Percentiles rank a stretch among this genome's conserved stretches.
phyloP scores from a whole-genome alignment of 257 asterid genomes.

The Primulina huaijiensis region DNA sequence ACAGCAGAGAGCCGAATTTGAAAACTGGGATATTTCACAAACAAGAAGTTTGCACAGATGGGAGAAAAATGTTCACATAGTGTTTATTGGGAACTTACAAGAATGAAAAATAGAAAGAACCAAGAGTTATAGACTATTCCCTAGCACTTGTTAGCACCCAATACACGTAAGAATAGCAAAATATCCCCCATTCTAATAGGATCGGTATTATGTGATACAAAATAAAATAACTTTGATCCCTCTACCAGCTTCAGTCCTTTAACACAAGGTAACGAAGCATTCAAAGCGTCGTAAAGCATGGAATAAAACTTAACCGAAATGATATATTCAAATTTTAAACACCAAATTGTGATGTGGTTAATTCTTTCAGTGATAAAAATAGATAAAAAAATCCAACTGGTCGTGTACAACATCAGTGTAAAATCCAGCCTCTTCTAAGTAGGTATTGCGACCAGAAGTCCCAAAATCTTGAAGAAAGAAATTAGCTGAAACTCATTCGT shows the following conservation, averaged over 20 bases:
- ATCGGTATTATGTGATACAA: no score
- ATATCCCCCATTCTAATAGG: no score
- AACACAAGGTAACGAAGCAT: neutral
- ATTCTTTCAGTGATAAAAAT: neutral
- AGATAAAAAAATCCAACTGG: neutral
- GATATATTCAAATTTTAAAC: neutral
- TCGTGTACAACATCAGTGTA: neutral
- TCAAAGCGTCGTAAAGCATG: neutral
- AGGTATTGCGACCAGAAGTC: neutral
- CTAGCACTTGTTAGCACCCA: no score
- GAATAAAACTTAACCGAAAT: neutral
- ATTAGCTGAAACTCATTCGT: neutral
- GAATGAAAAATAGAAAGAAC: no score
- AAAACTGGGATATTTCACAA: no score
- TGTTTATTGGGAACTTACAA: no score
- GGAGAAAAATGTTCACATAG: no score
- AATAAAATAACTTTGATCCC: no score
- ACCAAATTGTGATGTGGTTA: neutral
- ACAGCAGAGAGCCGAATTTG: no score
- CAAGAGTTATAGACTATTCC: no score
- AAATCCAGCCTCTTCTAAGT: neutral
- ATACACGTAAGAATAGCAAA: no score
- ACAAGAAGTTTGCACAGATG: no score
- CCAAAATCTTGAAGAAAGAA: neutral
- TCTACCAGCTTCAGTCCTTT: constrained; percentile 1